Evolutionary conservation across 371 early-diverging fungal genomes (phyloP).

Genomic region (Cokeromyces recurvatus): DNA sequence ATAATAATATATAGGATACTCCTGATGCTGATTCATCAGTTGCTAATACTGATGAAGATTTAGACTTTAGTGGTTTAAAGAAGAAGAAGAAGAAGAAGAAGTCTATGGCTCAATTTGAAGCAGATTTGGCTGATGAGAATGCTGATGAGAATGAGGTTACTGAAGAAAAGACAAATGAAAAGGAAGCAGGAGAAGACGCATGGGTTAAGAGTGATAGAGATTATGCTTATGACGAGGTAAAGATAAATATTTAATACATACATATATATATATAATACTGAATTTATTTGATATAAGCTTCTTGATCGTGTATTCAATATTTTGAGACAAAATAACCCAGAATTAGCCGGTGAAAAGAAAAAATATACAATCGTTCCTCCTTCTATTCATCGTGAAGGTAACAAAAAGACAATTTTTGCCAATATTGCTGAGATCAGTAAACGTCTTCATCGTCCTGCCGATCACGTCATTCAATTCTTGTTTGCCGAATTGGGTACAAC

Average conservation of each 20-base stretch:
- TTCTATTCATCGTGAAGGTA: slow-evolving; percentile 88
- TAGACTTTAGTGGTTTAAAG: slow-evolving; percentile 79
- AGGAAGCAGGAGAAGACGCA: slow-evolving; percentile 60
- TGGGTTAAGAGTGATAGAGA: slow-evolving; percentile 92
- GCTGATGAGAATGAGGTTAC: slow-evolving; percentile 51
- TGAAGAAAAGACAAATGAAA: slow-evolving; percentile 21
- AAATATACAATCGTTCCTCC: slow-evolving; percentile 94
- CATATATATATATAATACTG: too few relatives aligned
- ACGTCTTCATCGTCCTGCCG: slow-evolving; percentile 92
- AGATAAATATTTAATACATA: neutral
- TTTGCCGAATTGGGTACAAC: slow-evolving; percentile 98
- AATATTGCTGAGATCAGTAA: slow-evolving; percentile 93
- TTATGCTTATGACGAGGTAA: slow-evolving; percentile 89
- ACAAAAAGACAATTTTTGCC: slow-evolving; percentile 94
- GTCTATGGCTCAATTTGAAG: slow-evolving; percentile 81
- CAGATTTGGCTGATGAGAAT: slow-evolving; percentile 81
- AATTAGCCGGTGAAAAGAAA: slow-evolving; percentile 88
- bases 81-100: slow-evolving; percentile 95
- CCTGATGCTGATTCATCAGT: slow-evolving; percentile 45
- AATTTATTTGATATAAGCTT: slow-evolving; percentile 49
- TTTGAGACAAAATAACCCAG: slow-evolving; percentile 93
- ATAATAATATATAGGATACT: slow-evolving; percentile 25
- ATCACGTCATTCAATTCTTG: slow-evolving; percentile 97
- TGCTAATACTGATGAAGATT: slow-evolving; percentile 54
- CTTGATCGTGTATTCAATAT: slow-evolving; percentile 89